Evolutionary conservation across 768 basidiomycete genomes (phyloP).

Genomic region (Leccinum truebloodii): DNA sequence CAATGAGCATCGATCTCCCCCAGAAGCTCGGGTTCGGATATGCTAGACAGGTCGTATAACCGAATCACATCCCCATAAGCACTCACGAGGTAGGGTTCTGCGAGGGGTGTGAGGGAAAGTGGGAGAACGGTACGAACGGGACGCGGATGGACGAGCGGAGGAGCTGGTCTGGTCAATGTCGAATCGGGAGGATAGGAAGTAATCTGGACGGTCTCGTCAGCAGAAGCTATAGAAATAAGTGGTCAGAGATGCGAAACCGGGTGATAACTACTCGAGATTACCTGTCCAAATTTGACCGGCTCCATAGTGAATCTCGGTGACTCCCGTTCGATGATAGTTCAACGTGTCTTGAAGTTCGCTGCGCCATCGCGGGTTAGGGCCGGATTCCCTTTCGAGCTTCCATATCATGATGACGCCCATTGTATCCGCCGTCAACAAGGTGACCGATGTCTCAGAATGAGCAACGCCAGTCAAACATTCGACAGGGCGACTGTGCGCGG

Average conservation of each 20-base stretch:
- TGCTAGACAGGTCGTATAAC: constrained; percentile 72
- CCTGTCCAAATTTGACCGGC: constrained; percentile 89
- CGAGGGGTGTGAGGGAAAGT: constrained; percentile 59
- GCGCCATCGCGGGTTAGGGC: constrained; percentile 48
- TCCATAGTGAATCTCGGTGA: constrained; percentile 70
- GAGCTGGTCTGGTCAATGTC: constrained; percentile 39
- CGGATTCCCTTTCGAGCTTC: constrained; percentile 53
- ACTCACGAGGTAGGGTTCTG: constrained; percentile 75
- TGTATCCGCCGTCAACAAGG: constrained; percentile 85
- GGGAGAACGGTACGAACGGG: constrained; percentile 77
- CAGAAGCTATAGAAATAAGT: constrained; percentile 59
- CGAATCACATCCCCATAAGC: constrained; percentile 84
- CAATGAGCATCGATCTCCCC: constrained; percentile 82
- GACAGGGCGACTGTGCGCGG: constrained; percentile 86
- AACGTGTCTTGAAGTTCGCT: constrained; percentile 55
- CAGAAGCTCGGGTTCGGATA: constrained; percentile 69
- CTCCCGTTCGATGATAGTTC: constrained; percentile 75
- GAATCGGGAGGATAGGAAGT: constrained; percentile 43
- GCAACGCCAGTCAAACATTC: constrained; percentile 68
- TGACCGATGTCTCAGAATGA: constrained; percentile 44
- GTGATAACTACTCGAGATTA: constrained; percentile 31
- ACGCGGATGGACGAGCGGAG: constrained; percentile 57
- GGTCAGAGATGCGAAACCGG: constrained; percentile 2
- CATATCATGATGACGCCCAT: constrained; percentile 89
- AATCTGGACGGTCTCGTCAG: constrained; percentile 82